These are phyloP conservation scores for Bolboschoenus planiculmis DNA, from an alignment of 176 grass and related monocot genomes.

Conservation along the genomic window DNA sequence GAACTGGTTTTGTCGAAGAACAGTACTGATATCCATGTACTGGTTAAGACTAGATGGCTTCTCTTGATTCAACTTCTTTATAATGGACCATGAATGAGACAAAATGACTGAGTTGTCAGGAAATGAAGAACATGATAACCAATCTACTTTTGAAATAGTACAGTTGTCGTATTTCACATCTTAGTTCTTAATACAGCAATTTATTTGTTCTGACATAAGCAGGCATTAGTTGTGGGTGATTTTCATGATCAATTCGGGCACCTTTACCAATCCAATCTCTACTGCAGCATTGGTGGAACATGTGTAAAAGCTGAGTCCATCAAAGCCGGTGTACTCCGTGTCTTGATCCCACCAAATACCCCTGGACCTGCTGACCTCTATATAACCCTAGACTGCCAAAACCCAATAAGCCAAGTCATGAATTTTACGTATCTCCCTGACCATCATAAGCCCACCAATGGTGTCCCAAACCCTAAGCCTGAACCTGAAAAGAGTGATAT, in stretches of 20 bases:
- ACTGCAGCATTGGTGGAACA: constrained; percentile 55
- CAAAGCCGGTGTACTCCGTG: constrained; percentile 72
- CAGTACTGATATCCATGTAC: neutral
- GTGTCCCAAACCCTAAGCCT: constrained; percentile 27
- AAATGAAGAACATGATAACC: constrained; percentile 1
- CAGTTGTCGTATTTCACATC: neutral
- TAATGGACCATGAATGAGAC: neutral
- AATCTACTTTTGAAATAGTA: neutral
- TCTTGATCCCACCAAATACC: constrained; percentile 35
- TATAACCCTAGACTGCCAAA: constrained; percentile 69
- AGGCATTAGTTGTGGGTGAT: constrained; percentile 68
- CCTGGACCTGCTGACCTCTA: constrained; percentile 68
- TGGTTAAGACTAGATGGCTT: neutral
- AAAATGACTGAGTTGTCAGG: neutral
- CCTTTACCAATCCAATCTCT: constrained; percentile 36
- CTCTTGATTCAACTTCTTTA: neutral
- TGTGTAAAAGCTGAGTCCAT: constrained; percentile 47
- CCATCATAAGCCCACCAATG: constrained; percentile 20
- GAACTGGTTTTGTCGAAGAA: neutral
- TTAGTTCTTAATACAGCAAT: neutral
- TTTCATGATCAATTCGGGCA: constrained; percentile 55
- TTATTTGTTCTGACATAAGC: constrained; percentile 34
- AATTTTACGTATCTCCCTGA: constrained; percentile 58
- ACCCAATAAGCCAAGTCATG: constrained; percentile 61
- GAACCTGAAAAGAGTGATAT: constrained; percentile 40